Evolutionary conservation across 345 rosid genomes (phyloP).

Genomic region (Linum usitatissimum): DNA sequence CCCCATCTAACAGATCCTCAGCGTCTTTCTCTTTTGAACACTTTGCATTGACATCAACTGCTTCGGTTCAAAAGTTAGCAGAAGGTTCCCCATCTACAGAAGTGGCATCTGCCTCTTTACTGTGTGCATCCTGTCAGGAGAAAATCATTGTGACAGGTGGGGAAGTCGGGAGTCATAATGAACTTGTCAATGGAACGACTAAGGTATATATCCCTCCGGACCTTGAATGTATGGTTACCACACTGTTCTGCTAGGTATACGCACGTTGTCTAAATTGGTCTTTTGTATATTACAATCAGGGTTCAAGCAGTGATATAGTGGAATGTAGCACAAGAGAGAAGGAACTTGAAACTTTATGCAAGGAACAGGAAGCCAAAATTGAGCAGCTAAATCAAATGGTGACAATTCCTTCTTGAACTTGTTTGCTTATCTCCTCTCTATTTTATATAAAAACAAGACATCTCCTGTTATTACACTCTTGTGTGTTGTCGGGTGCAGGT

Average conservation of each 20-base stretch:
- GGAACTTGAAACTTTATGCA: constrained; percentile 59
- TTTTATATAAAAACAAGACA: background rate
- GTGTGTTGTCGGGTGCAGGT: constrained; percentile 32
- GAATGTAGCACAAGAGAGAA: constrained; percentile 33
- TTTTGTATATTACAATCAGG: constrained; percentile 32
- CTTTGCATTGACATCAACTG: constrained; percentile 48
- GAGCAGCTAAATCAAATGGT: constrained; percentile 55
- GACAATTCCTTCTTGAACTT: constrained; percentile 14
- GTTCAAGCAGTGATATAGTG: constrained; percentile 18
- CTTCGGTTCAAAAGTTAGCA: constrained; percentile 33
- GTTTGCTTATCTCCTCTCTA: background rate
- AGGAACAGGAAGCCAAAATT: constrained; percentile 72
- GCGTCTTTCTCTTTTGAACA: constrained; percentile 71
- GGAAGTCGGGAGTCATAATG: constrained; percentile 13
- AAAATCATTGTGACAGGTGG: constrained; percentile 35
- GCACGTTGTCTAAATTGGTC: background rate
- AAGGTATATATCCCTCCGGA: constrained; percentile 16
- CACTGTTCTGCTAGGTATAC: background rate
- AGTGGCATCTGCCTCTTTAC: constrained; percentile 25
- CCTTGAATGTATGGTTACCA: background rate
- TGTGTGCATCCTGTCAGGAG: constrained; percentile 61
- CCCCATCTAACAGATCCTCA: constrained; percentile 46
- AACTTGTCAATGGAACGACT: constrained; percentile 2
- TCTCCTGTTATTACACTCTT: constrained; percentile 3
- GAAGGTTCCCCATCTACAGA: constrained; percentile 26